Base-by-base conservation (phyloP, 345 rosid species). In the Trapa incisa region DNA sequence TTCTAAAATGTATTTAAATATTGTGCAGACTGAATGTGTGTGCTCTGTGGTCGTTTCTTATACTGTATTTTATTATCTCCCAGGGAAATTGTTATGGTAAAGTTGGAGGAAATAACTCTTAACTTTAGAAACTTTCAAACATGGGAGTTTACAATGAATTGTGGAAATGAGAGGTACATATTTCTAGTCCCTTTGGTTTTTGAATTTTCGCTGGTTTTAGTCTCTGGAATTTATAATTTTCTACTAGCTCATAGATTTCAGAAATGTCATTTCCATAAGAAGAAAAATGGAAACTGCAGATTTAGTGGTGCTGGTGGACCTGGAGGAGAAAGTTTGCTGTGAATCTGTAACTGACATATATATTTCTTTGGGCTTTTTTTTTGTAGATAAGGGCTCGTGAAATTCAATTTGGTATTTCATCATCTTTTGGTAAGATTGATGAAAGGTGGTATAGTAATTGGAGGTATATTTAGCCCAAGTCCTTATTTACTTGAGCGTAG, bases 251-350 rank as follows among this genome's bases (percentile, higher is more conserved):
- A 77, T 77, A 81, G 97, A 74, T 74, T 73, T 70, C 82, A 84
- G 67, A 84, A 80, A 45, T 72, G 88, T 62, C 88, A 80, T 65
- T 73, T 71, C 68, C 82, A 76, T 72, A 81, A 75, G 61, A 65
- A 6, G 68, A 68, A 78, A 66, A 80, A 76, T 63, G 66, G 62
- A 68, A 85, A 87, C 80, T 84, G 84, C 67, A 87, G 79, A 72
- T 77, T 70, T 69, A 80, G 79, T 33, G 69, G 45, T 76, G 64
- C 76, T 65, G 79, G 78, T 73, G 78, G 70, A 72, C 72, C 63
- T 48, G 73, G 2, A 61, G 83, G 82, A 36, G 79, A 80, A 84
- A 89, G 96, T 88, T 58, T 2, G 37, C 16, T 9, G 32, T 5
- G 7, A 3, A 41, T 58, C 15, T 58, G 2, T 32, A n/a, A 32